Evolutionary conservation across 306 rosid genomes (phyloP).

Genomic region (Cucurbita argyrosperma): DNA sequence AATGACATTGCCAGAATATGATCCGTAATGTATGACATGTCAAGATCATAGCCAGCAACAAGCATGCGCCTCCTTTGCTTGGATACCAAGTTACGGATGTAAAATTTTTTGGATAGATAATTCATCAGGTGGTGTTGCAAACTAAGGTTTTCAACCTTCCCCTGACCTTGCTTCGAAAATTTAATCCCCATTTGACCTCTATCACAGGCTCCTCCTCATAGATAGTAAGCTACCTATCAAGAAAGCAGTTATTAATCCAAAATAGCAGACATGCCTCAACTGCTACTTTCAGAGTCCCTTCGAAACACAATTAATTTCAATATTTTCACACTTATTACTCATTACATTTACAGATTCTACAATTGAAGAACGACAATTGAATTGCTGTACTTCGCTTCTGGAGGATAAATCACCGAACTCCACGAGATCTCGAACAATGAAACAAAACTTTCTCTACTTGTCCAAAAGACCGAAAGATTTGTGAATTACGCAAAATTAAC

Average conservation of each 20-base stretch:
- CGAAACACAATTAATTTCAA: not conserved
- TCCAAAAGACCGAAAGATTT: not conserved
- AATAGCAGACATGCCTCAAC: not conserved
- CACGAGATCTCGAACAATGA: too few species aligned
- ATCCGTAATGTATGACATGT: slow-evolving; percentile 89
- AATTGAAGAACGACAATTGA: not conserved
- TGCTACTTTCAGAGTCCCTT: not conserved
- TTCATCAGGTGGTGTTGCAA: slow-evolving; percentile 47
- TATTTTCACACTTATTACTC: not conserved
- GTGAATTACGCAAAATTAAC: not conserved
- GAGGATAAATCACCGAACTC: too few species aligned
- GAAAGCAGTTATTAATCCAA: not conserved
- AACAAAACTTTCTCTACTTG: too few species aligned
- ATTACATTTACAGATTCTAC: not conserved
- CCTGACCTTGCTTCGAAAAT: slow-evolving; percentile 29
- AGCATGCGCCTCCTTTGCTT: slow-evolving; percentile 86
- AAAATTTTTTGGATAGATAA: slow-evolving; percentile 48
- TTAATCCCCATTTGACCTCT: slow-evolving; percentile 58
- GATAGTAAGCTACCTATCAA: slow-evolving; percentile 18
- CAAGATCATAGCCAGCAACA: slow-evolving; percentile 91
- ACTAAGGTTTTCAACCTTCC: slow-evolving; percentile 20
- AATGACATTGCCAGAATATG: slow-evolving; percentile 81
- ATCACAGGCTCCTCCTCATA: slow-evolving; percentile 15
- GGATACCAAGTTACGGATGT: slow-evolving; percentile 78
- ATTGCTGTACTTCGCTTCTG: too few species aligned